A percentile compares a stretch with the other conserved stretches of the same genome.
These are phyloP conservation scores for Viridothelium virens DNA, from an alignment of 495 filamentous ascomycete genomes.

Conservation along the genomic window DNA sequence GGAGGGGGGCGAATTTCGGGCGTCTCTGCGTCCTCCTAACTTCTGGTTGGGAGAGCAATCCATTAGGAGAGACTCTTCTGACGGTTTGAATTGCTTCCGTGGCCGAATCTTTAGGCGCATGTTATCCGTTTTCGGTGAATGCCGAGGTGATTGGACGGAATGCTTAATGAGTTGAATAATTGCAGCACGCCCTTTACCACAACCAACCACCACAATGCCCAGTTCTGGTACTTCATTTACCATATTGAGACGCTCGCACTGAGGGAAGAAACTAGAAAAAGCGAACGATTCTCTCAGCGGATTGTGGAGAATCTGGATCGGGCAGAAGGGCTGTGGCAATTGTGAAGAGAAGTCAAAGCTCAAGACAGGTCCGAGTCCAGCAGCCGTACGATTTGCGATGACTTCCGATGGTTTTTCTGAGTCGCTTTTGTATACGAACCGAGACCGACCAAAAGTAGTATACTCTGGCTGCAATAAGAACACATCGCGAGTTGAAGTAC, in stretches of 20 bases:
- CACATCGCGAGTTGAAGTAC: neutral
- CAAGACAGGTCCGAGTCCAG: neutral
- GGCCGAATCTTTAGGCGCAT: no score
- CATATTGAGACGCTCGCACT: conserved; percentile 68
- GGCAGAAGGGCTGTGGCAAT: neutral
- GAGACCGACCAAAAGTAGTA: neutral
- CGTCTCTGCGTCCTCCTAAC: neutral
- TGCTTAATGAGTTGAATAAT: conserved; percentile 58
- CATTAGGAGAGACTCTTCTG: neutral
- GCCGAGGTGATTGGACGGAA: neutral
- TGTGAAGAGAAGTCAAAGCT: neutral
- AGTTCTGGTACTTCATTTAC: conserved; percentile 68
- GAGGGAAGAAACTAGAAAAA: conserved; percentile 33
- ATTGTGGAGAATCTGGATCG: conserved; percentile 4
- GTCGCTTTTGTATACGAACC: neutral
- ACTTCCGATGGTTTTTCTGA: neutral
- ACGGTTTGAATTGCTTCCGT: conserved; percentile 17
- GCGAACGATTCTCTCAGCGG: neutral
- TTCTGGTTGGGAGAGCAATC: no score
- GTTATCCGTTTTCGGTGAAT: no score
- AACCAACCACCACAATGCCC: conserved; percentile 64
- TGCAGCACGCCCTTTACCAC: conserved; percentile 64
- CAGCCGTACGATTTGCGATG: neutral
- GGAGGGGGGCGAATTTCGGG: neutral
- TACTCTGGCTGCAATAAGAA: neutral